Evolutionary conservation across 225 moss, liverwort and hornwort genomes (phyloP), one percentile per base, ranked within the genome.

Genomic region (Physcomitrellopsis africana): DNA sequence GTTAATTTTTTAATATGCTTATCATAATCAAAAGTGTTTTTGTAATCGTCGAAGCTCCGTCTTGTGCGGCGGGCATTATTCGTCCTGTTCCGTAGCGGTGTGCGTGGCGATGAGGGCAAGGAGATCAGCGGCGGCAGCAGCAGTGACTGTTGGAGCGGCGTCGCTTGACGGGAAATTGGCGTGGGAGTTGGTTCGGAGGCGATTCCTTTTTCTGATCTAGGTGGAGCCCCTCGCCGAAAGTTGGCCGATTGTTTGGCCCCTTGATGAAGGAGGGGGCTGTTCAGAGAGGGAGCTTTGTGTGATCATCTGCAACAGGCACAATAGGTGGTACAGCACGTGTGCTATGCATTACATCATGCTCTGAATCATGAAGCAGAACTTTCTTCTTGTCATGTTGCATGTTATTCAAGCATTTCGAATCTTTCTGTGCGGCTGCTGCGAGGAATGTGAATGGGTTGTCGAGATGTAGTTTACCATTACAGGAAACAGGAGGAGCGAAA

Each of bases 401-500:
- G 95, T 99, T 65, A 95, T 94, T 76, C 97, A 99, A 72, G 80
- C 94, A 63, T 89, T 95, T 67, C 95, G 94, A 43, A 94, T 94
- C 86, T 87, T 89, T 86, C 89, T 99, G 56, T 99, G 95, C 60
- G 97, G 97, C 67, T 88, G 94, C 66, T 99, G 94, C 85, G 95
- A 95, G 85, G 97, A 92, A 58, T 65, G 73, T 68, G 3, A 32
- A 22, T 75, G 70, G 66, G 24, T 68, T 75, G 93, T 65, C 89
- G 92, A 80, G 91, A 91, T 74, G 91, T 93, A 61, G 87, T 97
- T 52, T 90, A 84, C 61, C 97, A 97, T 60, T 93, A 97, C 80
- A 82, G 92, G 54, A 94, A 91, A 79, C 97, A 94, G 68, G 90
- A 94, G 13, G 94, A 97, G 76, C 94, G 97, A 87, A 97, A 94